A percentile compares a stretch with the other conserved stretches of the same genome.
phyloP scores from a whole-genome alignment of 768 basidiomycete genomes.

The Candolleomyces aberdarensis region DNA sequence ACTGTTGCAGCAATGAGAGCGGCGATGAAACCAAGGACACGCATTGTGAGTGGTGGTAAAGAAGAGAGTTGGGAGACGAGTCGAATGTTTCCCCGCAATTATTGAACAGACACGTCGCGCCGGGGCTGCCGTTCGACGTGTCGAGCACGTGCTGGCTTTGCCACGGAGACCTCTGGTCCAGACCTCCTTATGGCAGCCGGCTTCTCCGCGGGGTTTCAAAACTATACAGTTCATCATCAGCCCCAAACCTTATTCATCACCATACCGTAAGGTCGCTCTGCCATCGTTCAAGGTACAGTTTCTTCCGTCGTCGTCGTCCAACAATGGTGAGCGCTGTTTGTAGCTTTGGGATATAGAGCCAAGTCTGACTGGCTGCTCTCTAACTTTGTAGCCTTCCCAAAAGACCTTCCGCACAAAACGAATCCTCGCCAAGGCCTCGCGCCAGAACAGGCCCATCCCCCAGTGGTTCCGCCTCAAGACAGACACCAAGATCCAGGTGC shows the following conservation, averaged over 20 bases:
- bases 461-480: slow-evolving; percentile 99
- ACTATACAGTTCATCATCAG: slow-evolving; percentile 36
- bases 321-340: slow-evolving; percentile 43
- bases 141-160: slow-evolving; percentile 1
- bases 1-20: slow-evolving; percentile 43
- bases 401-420: slow-evolving; percentile 98
- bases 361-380: slow-evolving; percentile 8
- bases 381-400: slow-evolving; percentile 83
- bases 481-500: slow-evolving; percentile 90
- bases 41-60: slow-evolving; percentile 37
- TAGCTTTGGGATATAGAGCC: too few relatives aligned
- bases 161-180: background rate
- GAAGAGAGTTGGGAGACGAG: background rate
- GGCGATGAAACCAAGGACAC: slow-evolving; percentile 46
- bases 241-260: slow-evolving; percentile 31
- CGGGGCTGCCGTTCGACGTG: slow-evolving; percentile 2
- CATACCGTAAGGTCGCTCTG: slow-evolving; percentile 18
- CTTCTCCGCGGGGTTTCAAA: slow-evolving; percentile 3
- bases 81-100: background rate
- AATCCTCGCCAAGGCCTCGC: slow-evolving; percentile 91
- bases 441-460: slow-evolving; percentile 98
- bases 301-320: slow-evolving; percentile 31
- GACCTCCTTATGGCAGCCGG: background rate
- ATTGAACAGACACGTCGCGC: background rate
- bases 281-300: slow-evolving; percentile 13